Percentiles rank a stretch among this genome's conserved stretches.
phyloP scores from a whole-genome alignment of 2,329 filamentous ascomycete species.

The Thermothelomyces thermophilus region DNA sequence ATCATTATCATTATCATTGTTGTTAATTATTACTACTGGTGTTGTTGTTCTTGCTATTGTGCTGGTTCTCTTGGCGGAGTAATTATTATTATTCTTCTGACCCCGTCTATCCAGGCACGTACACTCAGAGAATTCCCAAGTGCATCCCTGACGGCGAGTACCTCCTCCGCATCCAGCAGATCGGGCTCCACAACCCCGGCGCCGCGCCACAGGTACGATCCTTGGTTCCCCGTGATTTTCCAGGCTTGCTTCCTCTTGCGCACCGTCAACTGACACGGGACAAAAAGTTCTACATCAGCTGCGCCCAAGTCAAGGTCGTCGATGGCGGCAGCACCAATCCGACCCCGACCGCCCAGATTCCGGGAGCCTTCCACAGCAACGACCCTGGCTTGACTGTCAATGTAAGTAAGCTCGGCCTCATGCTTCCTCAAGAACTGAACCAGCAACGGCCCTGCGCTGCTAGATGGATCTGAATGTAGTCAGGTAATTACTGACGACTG shows the following conservation, averaged over 20 bases:
- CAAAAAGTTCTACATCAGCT: slow-evolving; percentile 32
- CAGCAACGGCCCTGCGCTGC: not conserved
- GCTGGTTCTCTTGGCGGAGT: too few species aligned
- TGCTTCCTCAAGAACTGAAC: too few species aligned
- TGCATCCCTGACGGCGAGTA: slow-evolving; percentile 53
- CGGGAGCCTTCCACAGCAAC: slow-evolving; percentile 36
- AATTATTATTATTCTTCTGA: too few species aligned
- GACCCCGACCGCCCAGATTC: slow-evolving; percentile 32
- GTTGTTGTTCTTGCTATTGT: too few species aligned
- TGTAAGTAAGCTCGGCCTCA: slow-evolving; percentile 28
- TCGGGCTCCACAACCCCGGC: slow-evolving; percentile 50
- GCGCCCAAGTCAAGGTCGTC: slow-evolving; percentile 41
- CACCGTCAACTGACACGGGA: slow-evolving; percentile 30
- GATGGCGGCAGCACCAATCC: slow-evolving; percentile 34
- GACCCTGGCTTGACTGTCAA: slow-evolving; percentile 42
- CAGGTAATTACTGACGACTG: not conserved
- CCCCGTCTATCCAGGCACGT: slow-evolving; percentile 23
- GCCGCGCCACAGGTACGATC: slow-evolving; percentile 16
- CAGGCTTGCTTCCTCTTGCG: too few species aligned
- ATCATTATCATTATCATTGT: not conserved
- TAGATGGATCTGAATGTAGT: not conserved
- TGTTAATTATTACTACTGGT: not conserved
- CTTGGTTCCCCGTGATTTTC: slow-evolving; percentile 18
- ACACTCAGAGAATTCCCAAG: slow-evolving; percentile 40
- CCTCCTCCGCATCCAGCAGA: slow-evolving; percentile 52